These are phyloP conservation scores for Pseudotsuga menziesii DNA, from an alignment of 75 land plant genomes.

Conservation along the genomic window DNA sequence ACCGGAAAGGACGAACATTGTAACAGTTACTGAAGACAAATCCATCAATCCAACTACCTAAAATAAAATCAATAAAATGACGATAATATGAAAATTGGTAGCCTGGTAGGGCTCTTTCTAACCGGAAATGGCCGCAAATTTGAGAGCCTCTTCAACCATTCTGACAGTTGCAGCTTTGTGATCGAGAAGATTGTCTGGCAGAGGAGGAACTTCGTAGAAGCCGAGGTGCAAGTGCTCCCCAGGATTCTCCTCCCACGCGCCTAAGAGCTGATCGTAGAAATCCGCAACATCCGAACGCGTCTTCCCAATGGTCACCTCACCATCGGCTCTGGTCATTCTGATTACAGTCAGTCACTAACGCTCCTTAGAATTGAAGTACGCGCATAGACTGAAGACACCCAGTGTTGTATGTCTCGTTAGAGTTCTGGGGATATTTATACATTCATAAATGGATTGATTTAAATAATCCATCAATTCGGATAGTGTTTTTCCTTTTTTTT, in stretches of 20 bases:
- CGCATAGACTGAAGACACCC: too few species aligned
- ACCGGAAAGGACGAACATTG: too few species aligned
- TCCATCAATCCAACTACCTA: neutral
- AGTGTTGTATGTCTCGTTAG: too few species aligned
- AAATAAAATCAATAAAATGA: too few species aligned
- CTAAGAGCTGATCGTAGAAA: conserved; percentile 62
- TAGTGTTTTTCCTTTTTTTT: too few species aligned
- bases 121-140: conserved; percentile 78
- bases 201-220: conserved; percentile 49
- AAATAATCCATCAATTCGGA: too few species aligned
- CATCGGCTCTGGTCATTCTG: too few species aligned
- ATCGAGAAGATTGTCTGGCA: conserved; percentile 22
- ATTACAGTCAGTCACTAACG: too few species aligned
- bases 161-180: conserved; percentile 79
- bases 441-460: too few species aligned
- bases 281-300: conserved; percentile 49
- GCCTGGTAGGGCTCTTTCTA: neutral
- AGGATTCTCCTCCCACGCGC: conserved; percentile 74
- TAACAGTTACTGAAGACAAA: neutral
- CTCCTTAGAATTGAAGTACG: too few species aligned
- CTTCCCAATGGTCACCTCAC: neutral
- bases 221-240: conserved; percentile 99
- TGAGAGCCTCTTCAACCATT: conserved; percentile 85
- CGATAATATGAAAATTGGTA: too few species aligned
- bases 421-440: too few species aligned